Base-by-base conservation (phyloP, 2,329 filamentous ascomycete genomes). In the Tolypocladium paradoxum region DNA sequence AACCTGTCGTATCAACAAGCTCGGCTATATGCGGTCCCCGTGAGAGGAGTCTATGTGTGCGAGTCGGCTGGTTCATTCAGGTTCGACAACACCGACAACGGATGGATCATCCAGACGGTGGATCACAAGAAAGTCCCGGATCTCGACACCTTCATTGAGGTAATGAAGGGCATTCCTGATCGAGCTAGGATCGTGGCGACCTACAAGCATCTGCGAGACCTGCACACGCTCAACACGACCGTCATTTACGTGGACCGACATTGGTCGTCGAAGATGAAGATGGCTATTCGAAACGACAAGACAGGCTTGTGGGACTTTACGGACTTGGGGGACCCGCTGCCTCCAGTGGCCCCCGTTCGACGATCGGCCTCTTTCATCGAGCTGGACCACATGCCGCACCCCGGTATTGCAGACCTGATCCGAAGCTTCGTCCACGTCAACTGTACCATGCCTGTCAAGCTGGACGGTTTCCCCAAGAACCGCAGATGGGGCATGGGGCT, bases 1-100 rank as follows among this genome's bases (percentile, higher is more conserved):
- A 83, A 95, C 66, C 76, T 99, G 20, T 99, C 95, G 1, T 99
- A 99, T 68, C 93, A 99, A 66, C 91, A 97, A 70, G 90, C 93
- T n/a, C 85, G 93, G 11, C 79, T 96, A 5, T 97, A 96, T 67
- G 92, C 91, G 35, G 91, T 99, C 54, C 85, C 91, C 11, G 87
- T 90, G 62, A 86, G 90, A 67, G 93, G 93, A 35, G 90, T 99
- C 20, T 99, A 89, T 66, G 87, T 97, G 55, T 97, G 91, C 65
- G 93, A 99, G 70, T 89, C 92, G 6, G 87, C 89, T 2, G 93
- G 93, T 3, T 96, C 93, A 0, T 99, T 97, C 77, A 85, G 91
- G 50, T 89, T 99, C 58, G 93, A 97, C 58, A 91, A 85, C 61
- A 87, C 87, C 14, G 86, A 95, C 55, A 91, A 87, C 56, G 93